These are phyloP conservation scores for Beta lomatogona DNA, from an alignment of 179 eudicot genomes.

Conservation along the genomic window DNA sequence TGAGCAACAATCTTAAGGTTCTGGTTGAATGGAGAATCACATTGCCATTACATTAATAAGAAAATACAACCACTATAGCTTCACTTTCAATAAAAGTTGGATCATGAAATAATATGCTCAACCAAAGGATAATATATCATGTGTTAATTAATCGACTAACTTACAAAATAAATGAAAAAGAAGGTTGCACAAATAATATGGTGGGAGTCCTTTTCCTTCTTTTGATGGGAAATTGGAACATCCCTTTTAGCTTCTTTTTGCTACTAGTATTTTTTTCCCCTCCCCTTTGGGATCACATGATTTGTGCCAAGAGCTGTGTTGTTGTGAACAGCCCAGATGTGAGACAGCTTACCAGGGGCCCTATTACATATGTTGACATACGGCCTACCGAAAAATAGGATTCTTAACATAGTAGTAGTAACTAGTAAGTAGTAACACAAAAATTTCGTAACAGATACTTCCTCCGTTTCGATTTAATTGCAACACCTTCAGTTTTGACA, in stretches of 20 bases:
- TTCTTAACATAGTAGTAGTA: no score
- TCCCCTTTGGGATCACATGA: background rate
- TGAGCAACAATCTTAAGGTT: background rate
- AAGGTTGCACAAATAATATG: background rate
- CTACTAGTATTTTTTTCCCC: background rate
- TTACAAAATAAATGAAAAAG: background rate
- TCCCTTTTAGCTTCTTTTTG: background rate
- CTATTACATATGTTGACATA: background rate
- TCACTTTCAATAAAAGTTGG: background rate
- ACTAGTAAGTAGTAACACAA: no score
- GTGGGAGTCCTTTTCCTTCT: conserved; percentile 11
- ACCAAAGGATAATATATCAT: background rate
- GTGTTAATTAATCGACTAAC: background rate
- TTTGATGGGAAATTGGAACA: background rate
- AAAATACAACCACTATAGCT: background rate
- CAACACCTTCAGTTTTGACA: no score
- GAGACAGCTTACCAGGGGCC: background rate
- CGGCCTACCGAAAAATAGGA: background rate
- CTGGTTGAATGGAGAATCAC: background rate
- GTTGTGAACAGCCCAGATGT: background rate
- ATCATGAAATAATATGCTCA: background rate
- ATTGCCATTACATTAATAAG: background rate
- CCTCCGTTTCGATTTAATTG: no score
- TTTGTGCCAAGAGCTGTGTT: conserved; percentile 1
- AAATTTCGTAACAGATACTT: no score